A percentile compares a stretch with the other conserved stretches of the same genome.
These are phyloP conservation scores for Paracamarosporium sp. DNA, from an alignment of 2,329 filamentous ascomycete species.

Conservation along the genomic window DNA sequence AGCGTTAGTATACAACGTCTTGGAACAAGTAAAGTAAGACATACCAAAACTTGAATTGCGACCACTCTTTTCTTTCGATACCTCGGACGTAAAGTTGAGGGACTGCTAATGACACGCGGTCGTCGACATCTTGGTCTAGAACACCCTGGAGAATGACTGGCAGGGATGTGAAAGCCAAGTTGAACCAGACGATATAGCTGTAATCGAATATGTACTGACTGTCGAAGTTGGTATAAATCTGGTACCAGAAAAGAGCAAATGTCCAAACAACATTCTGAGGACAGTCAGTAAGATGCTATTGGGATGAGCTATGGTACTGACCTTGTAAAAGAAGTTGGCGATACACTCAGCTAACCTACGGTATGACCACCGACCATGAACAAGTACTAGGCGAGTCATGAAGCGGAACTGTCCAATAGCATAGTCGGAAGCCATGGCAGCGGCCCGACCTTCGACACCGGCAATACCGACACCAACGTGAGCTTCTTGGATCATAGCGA, in stretches of 20 bases:
- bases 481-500: constrained; percentile 91
- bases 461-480: constrained; percentile 90
- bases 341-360: constrained; percentile 89
- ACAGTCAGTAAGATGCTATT: constrained; percentile 31
- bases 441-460: constrained; percentile 85
- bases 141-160: constrained; percentile 96
- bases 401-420: constrained; percentile 90
- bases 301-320: constrained; percentile 37
- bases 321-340: constrained; percentile 99
- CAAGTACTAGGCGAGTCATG: constrained; percentile 77
- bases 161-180: constrained; percentile 93
- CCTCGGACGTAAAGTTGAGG: constrained; percentile 94
- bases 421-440: constrained; percentile 85
- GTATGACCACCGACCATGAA: constrained; percentile 93
- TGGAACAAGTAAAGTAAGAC: constrained; percentile 35
- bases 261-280: constrained; percentile 92
- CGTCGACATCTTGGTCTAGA: constrained; percentile 94
- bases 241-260: constrained; percentile 96
- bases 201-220: constrained; percentile 98
- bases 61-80: constrained; percentile 97
- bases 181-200: constrained; percentile 96
- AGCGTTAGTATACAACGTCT: constrained; percentile 19
- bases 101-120: constrained; percentile 90
- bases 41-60: constrained; percentile 94
- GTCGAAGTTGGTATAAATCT: constrained; percentile 94